Evolutionary conservation across 192 early-diverging fungal species (phyloP), one percentile per base, ranked within the genome.

Genomic region (Funneliformis geosporum): DNA sequence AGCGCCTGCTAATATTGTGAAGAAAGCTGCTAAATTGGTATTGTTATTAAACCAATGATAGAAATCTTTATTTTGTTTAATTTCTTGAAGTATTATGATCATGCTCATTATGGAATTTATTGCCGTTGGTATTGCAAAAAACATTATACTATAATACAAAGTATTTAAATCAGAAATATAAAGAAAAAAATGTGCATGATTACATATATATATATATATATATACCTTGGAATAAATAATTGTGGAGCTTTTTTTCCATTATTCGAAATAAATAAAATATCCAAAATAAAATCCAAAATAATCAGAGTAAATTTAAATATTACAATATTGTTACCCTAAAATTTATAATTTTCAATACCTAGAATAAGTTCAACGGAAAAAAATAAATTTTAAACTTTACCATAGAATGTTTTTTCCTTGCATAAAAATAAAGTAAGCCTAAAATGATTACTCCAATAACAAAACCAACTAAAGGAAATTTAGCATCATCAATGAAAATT

Each of bases 141-240:
- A 14, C 2, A 33, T 14, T 33, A 74, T 38, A 4, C 72, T 74
- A 28, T 33, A 38, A 38, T 59, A 2, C n/a, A 74, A 14, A 27
- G 12, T 59, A 55, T 33, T 11, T 60, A 33, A 18, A 25, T 39
- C 16, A 33, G 8, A 14, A 8, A 8, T 0, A 38, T 25, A 74
- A 0, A 59, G 25, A 46, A 27, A n/a, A n/a, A n/a, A n/a, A n/a
- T n/a, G n/a, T n/a, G n/a, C n/a, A n/a, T n/a, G n/a, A n/a, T n/a
- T n/a, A n/a, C n/a, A n/a, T n/a, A n/a, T n/a, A n/a, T n/a, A n/a
- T n/a, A n/a, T n/a, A n/a, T 7, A 18, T 23, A 55, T 55, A 9
- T 18, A 73, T 43, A 73, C 70, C 70, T 73, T 43, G 70, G 70
- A 14, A 73, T 14, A 33, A 47, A 73, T 25, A 73, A 11, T 73